phyloP scores from a whole-genome alignment of 257 asterid genomes.

The Haberlea rhodopensis region DNA sequence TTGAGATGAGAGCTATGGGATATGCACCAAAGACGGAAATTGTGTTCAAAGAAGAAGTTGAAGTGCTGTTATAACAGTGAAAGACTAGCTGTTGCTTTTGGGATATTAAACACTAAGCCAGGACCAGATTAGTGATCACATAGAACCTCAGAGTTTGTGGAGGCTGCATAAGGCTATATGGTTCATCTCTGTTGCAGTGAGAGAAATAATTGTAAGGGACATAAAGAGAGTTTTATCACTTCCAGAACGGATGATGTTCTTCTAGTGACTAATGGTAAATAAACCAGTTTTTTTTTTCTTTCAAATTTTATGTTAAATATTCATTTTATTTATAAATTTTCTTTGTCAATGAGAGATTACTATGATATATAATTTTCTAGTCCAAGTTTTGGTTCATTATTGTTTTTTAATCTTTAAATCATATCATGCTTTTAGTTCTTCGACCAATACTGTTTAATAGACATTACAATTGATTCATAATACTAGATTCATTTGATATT shows the following conservation, averaged over 20 bases:
- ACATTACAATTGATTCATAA: no score
- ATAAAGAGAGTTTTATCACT: slow-evolving; percentile 61
- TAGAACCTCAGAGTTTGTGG: slow-evolving; percentile 69
- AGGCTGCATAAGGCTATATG: slow-evolving; percentile 54
- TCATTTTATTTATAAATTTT: no score
- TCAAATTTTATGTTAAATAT: no score
- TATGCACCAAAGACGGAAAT: slow-evolving; percentile 47
- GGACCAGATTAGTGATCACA: slow-evolving; percentile 50
- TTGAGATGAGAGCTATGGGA: slow-evolving; percentile 53
- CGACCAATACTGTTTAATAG: no score
- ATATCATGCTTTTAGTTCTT: no score
- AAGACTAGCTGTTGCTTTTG: slow-evolving; percentile 64
- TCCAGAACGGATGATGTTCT: slow-evolving; percentile 55
- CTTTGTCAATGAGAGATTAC: no score
- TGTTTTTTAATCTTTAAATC: no score
- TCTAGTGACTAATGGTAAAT: slow-evolving; percentile 59
- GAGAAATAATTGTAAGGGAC: slow-evolving; percentile 41
- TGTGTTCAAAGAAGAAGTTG: slow-evolving; percentile 52
- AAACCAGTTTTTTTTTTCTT: no score
- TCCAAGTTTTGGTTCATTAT: no score
- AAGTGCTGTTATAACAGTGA: slow-evolving; percentile 56
- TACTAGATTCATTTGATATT: no score
- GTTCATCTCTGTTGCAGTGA: slow-evolving; percentile 34
- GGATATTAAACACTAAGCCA: slow-evolving; percentile 45
- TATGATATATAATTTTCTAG: no score